Percentiles rank a stretch among this genome's conserved stretches.
phyloP scores from a whole-genome alignment of 345 rosid species.

The Reutealis trisperma region DNA sequence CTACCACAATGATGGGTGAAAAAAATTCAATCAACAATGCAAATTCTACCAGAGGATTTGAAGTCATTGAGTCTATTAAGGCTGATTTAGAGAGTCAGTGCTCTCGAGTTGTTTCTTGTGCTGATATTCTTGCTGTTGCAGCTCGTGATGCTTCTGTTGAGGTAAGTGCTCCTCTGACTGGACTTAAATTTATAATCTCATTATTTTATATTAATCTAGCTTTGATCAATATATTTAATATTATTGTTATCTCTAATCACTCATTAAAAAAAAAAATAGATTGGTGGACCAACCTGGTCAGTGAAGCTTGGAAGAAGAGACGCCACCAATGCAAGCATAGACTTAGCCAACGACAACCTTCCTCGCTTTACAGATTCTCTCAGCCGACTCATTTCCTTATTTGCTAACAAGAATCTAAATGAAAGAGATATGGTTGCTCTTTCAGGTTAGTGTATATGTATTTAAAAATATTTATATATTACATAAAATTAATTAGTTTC shows the following conservation, averaged over 20 bases:
- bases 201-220: background rate
- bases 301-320: slow-evolving; percentile 13
- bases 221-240: too few relatives aligned
- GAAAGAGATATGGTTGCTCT: slow-evolving; percentile 15
- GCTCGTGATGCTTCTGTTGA: slow-evolving; percentile 37
- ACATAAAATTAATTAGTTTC: background rate
- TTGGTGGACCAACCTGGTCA: slow-evolving; percentile 3
- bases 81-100: slow-evolving; percentile 29
- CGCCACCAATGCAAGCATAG: background rate
- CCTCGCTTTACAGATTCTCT: slow-evolving; percentile 3
- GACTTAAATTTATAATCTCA: too few relatives aligned
- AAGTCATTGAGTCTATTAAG: slow-evolving; percentile 34
- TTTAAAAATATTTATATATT: background rate
- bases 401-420: background rate
- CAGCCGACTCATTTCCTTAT: background rate
- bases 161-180: background rate
- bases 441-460: background rate
- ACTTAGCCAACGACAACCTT: background rate
- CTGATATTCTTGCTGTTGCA: slow-evolving; percentile 34
- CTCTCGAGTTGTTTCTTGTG: slow-evolving; percentile 30
- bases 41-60: slow-evolving; percentile 34
- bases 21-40: slow-evolving; percentile 17
- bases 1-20: slow-evolving; percentile 18
- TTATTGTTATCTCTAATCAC: too few relatives aligned
- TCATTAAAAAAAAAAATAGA: background rate